Evolutionary conservation across 108 stramenopile species (phyloP).

Genomic region (Skeletonema marinoi): DNA sequence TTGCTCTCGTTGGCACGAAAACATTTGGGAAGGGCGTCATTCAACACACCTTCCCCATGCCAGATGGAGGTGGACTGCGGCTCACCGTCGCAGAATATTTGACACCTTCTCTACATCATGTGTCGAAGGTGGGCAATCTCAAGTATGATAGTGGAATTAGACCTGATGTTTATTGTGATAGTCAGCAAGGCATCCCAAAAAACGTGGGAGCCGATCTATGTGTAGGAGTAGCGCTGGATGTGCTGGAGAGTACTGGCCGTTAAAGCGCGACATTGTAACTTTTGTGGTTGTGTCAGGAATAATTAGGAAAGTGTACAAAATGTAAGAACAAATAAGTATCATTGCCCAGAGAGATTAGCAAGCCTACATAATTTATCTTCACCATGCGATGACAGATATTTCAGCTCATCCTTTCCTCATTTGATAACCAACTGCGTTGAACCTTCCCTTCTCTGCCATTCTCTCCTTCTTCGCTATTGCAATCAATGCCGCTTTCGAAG

Average conservation of each 20-base stretch:
- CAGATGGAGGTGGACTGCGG: constrained; percentile 83
- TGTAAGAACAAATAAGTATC: neutral
- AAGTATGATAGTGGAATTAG: constrained; percentile 70
- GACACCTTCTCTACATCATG: constrained; percentile 75
- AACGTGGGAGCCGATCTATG: constrained; percentile 82
- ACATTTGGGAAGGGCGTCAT: constrained; percentile 82
- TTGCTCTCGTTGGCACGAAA: constrained; percentile 74
- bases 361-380: too few relatives aligned
- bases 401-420: constrained; percentile 26
- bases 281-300: neutral
- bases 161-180: constrained; percentile 71
- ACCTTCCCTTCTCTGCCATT: constrained; percentile 26
- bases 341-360: too few relatives aligned
- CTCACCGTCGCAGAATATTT: constrained; percentile 87
- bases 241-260: constrained; percentile 37
- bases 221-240: constrained; percentile 80
- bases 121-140: constrained; percentile 74
- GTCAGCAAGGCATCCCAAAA: constrained; percentile 75
- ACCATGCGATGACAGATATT: neutral
- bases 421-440: constrained; percentile 47
- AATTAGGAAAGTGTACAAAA: constrained; percentile 1
- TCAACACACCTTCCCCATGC: constrained; percentile 90
- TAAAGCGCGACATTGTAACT: neutral
- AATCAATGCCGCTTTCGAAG: constrained; percentile 33
- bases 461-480: constrained; percentile 25